Base-by-base conservation (phyloP, 495 filamentous ascomycete genomes). In the Penicillium maclennaniae region DNA sequence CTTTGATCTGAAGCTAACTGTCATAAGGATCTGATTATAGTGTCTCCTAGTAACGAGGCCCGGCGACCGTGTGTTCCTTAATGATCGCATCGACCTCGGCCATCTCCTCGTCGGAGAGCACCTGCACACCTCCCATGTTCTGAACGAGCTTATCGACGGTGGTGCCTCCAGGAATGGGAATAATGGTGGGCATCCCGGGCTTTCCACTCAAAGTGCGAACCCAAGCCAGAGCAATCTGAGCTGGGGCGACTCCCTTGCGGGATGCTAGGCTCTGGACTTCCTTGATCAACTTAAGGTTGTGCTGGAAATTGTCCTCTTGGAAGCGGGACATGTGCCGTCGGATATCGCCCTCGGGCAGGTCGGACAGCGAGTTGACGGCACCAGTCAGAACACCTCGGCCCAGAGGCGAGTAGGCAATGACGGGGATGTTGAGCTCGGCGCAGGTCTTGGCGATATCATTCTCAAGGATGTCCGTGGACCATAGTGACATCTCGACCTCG, bases 221-320 rank as follows among this genome's bases (percentile, higher is more conserved):
- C 91, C 92, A 97, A 19, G 72, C 79, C 48, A 96, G 72, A 10
- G 89, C 91, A 34, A 96, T 71, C 72, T 97, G 91, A 3, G 82
- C 82, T 0, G 86, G 75, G 10, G 86, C 88, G 56, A 81, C 81
- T 12, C 81, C 82, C 74, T 92, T 95, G 55, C 76, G 71, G 54
- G 71, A 59, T 6, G 91, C 89, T 45, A 96, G 58, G 42, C 76
- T 76, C 55, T 84, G 76, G 26, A 96, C 70, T 54, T 84, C 79
- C 3, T 76, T 58, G 31, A 87, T 83, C 10, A 96, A 79, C 67
- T 85, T 74, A 15, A 91, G 53, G 70, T 96, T 96, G 52, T 82
- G 73, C 47, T 82, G 73, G 63, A 93, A 88, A 63, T 81, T 83
- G 27, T 81, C 88, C 8, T 78, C 77, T 53, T 79, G 71, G 75